Evolutionary conservation across 441 rosid species (phyloP), one percentile per base, ranked within the genome.

Genomic region (Syzygium malaccense): DNA sequence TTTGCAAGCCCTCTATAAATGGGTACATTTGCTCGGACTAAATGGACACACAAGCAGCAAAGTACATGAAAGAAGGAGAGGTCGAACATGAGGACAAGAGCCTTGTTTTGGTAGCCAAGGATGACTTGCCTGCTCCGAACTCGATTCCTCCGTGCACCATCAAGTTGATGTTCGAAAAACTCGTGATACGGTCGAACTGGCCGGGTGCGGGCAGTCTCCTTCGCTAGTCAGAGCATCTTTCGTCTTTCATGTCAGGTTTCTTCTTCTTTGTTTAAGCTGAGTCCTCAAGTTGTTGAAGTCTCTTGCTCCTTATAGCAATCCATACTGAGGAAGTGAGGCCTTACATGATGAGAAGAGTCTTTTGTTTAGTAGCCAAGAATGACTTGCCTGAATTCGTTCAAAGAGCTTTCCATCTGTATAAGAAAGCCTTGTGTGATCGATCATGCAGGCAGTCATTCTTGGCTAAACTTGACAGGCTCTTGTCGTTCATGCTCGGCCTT

Each of bases 191-290:
- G 78, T 68, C 7, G 12, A 18, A 68, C 86, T 12, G 85, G 17
- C 64, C 53, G 88, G 75, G 30, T 37, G 45, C 90, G 86, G 91
- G 93, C 92, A 90, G 87, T 91, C 90, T 56, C 90, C 91, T 91
- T 91, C 90, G 93, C 92, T 90, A 58, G 78, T 49, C 86, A 32
- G 45, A 53, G 37, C 37, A 33, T 49, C 86, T 85, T 60, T 85
- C 32, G 25, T 89, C 88, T 86, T 55, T 89, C 94, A 89, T 90
- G 93, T 88, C 53, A 92, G 91, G 83, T 32, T 32, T 32, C 14
- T 68, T 55, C 88, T 88, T 88, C 62, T 92, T 92, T 64, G 25
- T 62, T 48, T 33, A 26, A 17, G 53, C 48, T 23, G 30, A 45
- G 55, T 45, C 68, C 32, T 48, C 54, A 14, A 32, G 51, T 11